Percentiles rank a stretch among this genome's conserved stretches.
phyloP scores from a whole-genome alignment of 2,329 filamentous ascomycete species.

The Nigrospora oryzae region DNA sequence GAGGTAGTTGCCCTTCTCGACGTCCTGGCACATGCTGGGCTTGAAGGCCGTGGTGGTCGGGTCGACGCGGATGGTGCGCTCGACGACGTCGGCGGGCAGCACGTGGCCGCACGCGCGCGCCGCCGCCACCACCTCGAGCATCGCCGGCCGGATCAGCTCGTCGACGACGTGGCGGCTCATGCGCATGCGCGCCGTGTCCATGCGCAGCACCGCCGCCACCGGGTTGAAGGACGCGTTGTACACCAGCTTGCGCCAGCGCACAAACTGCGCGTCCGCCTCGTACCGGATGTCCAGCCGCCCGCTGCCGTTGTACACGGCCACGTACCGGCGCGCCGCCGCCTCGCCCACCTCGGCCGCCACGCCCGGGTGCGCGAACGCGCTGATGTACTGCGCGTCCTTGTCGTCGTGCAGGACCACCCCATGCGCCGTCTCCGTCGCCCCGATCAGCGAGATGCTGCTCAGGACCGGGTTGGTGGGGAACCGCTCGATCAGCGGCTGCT shows the following conservation, averaged over 20 bases:
- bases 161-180: constrained; percentile 34
- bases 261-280: constrained; percentile 30
- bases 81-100: constrained; percentile 28
- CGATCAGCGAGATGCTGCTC: constrained; percentile 43
- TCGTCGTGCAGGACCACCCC: constrained; percentile 45
- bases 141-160: constrained; percentile 40
- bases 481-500: constrained; percentile 37
- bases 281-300: constrained; percentile 33
- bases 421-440: constrained; percentile 34
- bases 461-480: constrained; percentile 46
- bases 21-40: constrained; percentile 47
- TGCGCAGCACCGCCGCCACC: constrained; percentile 37
- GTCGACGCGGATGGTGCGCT: constrained; percentile 37
- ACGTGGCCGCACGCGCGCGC: constrained; percentile 32
- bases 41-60: constrained; percentile 37
- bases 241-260: constrained; percentile 42
- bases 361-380: constrained; percentile 34
- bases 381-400: constrained; percentile 38
- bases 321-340: constrained; percentile 30
- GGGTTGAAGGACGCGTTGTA: constrained; percentile 44
- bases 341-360: constrained; percentile 13
- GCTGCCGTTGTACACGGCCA: constrained; percentile 34
- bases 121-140: constrained; percentile 41
- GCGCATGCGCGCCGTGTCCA: constrained; percentile 42
- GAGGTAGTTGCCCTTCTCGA: constrained; percentile 42